Conservation (phyloP, 257 asterid genomes). For the Lantana camara region DNA sequence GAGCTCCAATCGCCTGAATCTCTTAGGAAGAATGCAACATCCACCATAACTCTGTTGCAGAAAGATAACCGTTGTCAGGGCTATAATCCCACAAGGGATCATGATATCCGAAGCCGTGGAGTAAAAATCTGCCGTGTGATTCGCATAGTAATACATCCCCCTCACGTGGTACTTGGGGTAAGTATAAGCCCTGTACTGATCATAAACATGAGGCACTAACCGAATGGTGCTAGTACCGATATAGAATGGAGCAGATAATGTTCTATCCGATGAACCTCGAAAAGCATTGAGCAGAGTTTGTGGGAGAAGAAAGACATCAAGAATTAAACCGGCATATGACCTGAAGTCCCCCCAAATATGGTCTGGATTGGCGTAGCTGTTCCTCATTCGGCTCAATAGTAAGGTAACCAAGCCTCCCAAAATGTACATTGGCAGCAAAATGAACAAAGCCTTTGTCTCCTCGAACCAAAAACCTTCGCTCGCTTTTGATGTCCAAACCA, state of each 20-base stretch:
- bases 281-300: slow-evolving; percentile 56
- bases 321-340: slow-evolving; percentile 58
- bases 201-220: slow-evolving; percentile 66
- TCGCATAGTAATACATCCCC: slow-evolving; percentile 59
- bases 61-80: slow-evolving; percentile 47
- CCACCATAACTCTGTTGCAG: slow-evolving; percentile 74
- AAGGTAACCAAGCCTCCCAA: slow-evolving; percentile 48
- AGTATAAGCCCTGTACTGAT: slow-evolving; percentile 55
- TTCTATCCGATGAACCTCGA: slow-evolving; percentile 37
- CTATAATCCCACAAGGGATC: slow-evolving; percentile 52
- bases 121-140: slow-evolving; percentile 59
- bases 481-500: slow-evolving; percentile 55
- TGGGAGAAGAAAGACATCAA: slow-evolving; percentile 72
- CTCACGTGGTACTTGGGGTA: slow-evolving; percentile 27
- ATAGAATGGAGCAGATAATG: slow-evolving; percentile 47
- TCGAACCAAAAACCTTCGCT: slow-evolving; percentile 29
- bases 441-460: slow-evolving; percentile 35
- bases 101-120: slow-evolving; percentile 72
- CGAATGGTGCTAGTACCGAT: slow-evolving; percentile 57
- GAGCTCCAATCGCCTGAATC: slow-evolving; percentile 41
- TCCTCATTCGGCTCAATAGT: slow-evolving; percentile 35
- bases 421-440: slow-evolving; percentile 37
- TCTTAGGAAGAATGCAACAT: slow-evolving; percentile 54
- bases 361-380: not conserved
- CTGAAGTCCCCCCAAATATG: slow-evolving; percentile 44